Evolutionary conservation across 768 basidiomycete species (phyloP).

Genomic region (Naematelia aurantialba): DNA sequence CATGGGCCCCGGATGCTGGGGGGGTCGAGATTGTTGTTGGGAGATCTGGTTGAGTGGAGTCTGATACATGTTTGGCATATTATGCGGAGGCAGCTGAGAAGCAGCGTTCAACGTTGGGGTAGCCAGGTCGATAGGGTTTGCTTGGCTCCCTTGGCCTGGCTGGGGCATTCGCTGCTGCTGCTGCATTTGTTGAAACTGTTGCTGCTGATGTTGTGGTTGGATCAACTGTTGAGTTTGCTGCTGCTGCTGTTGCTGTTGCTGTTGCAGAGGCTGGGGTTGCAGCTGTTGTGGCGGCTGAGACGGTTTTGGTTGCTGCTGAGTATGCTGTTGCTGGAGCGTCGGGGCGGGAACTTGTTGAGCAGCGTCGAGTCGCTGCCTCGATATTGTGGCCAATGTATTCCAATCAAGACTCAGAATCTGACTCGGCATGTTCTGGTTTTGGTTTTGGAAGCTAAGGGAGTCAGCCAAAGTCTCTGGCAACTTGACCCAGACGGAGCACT

Average conservation of each 20-base stretch:
- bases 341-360: slow-evolving; percentile 6
- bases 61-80: neutral
- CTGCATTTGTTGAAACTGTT: slow-evolving; percentile 4
- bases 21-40: slow-evolving; percentile 12
- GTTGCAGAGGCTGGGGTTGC: slow-evolving; percentile 20
- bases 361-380: neutral
- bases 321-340: neutral
- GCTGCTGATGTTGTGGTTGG: slow-evolving; percentile 9
- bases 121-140: slow-evolving; percentile 36
- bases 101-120: slow-evolving; percentile 17
- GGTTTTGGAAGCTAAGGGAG: neutral
- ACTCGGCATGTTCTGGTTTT: neutral
- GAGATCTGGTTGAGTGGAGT: neutral
- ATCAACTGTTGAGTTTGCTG: slow-evolving; percentile 4
- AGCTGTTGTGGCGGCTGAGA: slow-evolving; percentile 10
- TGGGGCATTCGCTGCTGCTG: slow-evolving; percentile 14
- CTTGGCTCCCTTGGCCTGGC: slow-evolving; percentile 15
- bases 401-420: neutral
- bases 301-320: slow-evolving; percentile 8
- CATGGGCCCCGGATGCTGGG: slow-evolving; percentile 1
- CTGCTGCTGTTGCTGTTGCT: slow-evolving; percentile 20
- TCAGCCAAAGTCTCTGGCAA: neutral
- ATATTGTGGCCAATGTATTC: neutral
- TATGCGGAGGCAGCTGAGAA: neutral
- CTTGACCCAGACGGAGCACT: neutral